Conservation (phyloP, 139 green algal genomes). For the Gonium pectorale region DNA sequence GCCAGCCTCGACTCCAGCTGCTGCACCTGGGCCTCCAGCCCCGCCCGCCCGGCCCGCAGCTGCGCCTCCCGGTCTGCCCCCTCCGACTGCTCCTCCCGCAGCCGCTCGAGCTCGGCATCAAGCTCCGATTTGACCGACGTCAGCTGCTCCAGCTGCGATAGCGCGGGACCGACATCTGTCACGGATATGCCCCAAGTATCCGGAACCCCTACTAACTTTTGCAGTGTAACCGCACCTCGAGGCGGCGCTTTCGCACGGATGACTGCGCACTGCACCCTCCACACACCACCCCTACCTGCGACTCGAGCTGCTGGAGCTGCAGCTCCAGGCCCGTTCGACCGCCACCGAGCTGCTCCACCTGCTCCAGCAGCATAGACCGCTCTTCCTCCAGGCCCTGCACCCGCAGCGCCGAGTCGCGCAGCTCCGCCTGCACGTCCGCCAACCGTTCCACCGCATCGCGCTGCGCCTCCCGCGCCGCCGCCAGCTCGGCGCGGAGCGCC, state of each 20-base stretch:
- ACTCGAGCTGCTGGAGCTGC: conserved; percentile 20
- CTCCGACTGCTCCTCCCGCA: not conserved
- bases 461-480: not conserved
- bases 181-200: no score
- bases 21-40: conserved; percentile 16
- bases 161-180: no score
- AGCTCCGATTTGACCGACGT: no score
- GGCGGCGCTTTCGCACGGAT: no score
- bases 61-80: conserved; percentile 2
- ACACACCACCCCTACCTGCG: not conserved
- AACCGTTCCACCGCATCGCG: not conserved
- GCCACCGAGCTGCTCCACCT: conserved; percentile 1
- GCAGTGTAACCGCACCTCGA: no score
- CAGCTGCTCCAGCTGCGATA: no score
- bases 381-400: conserved; percentile 1
- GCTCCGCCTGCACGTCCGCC: not conserved
- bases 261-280: no score
- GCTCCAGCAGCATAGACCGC: not conserved
- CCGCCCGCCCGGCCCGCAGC: not conserved
- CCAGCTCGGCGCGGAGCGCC: conserved; percentile 14
- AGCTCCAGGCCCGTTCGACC: not conserved
- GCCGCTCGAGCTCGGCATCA: no score
- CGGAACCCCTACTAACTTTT: no score
- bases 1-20: conserved; percentile 13
- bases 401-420: not conserved